Conservation (phyloP, 2,329 filamentous ascomycete species). For the Calonectria leucothoes region DNA sequence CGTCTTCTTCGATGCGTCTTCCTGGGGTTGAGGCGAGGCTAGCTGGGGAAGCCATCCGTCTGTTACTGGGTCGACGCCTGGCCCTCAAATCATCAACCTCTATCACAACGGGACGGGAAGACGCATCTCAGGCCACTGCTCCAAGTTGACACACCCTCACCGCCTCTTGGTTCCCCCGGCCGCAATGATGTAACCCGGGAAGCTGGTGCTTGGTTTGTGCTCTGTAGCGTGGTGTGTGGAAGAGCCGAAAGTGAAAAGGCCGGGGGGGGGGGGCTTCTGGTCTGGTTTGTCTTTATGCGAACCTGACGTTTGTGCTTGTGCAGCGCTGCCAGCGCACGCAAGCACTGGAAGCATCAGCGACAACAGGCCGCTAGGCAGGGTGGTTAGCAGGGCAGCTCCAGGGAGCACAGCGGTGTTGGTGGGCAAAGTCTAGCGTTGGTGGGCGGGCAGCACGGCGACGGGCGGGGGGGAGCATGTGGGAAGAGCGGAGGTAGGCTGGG, state of each 20-base stretch:
- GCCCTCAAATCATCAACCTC: constrained; percentile 25
- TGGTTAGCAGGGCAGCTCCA: constrained; percentile 13
- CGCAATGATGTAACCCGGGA: constrained; percentile 41
- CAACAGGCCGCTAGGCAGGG: neutral
- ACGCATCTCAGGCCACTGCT: constrained; percentile 34
- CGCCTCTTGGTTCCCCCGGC: constrained; percentile 38
- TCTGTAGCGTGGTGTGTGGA: constrained; percentile 16
- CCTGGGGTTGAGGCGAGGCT: constrained; percentile 11
- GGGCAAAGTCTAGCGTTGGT: constrained; percentile 6
- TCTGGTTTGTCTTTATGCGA: constrained; percentile 39
- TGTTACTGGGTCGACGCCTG: constrained; percentile 42
- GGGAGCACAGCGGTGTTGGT: constrained; percentile 16
- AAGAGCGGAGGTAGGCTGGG: constrained; percentile 7
- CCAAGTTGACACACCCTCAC: constrained; percentile 38
- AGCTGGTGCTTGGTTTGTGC: constrained; percentile 33
- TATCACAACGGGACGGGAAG: constrained; percentile 32
- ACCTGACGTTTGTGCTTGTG: constrained; percentile 39
- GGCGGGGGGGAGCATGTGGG: neutral
- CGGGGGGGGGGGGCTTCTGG: constrained; percentile 15
- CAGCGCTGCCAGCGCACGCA: constrained; percentile 5
- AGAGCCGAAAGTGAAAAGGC: constrained; percentile 6
- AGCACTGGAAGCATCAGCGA: neutral
- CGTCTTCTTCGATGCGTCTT: neutral
- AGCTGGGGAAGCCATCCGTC: neutral
- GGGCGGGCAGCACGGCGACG: constrained; percentile 8